phyloP scores from a whole-genome alignment of 2,329 filamentous ascomycete genomes.

The Scytalidium sp. region DNA sequence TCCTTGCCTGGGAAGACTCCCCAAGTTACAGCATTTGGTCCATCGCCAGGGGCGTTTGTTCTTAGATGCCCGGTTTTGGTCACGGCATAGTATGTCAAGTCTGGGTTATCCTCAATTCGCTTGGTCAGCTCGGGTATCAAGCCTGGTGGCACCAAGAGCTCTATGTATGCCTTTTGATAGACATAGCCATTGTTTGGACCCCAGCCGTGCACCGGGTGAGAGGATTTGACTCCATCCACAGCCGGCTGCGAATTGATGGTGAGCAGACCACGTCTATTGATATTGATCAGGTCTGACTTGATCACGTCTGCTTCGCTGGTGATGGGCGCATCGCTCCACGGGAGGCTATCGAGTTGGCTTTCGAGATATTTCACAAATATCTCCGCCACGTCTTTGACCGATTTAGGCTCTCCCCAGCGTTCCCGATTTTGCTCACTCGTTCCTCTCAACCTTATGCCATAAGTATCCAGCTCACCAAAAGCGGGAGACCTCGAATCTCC shows the following conservation, averaged over 20 bases:
- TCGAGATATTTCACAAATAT: slow-evolving; percentile 85
- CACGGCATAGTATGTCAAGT: slow-evolving; percentile 92
- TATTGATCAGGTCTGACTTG: slow-evolving; percentile 69
- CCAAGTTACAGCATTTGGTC: slow-evolving; percentile 98
- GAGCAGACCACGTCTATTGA: slow-evolving; percentile 84
- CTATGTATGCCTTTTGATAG: slow-evolving; percentile 97
- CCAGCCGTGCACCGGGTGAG: slow-evolving; percentile 86
- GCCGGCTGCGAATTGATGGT: slow-evolving; percentile 98
- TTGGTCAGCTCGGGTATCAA: slow-evolving; percentile 73
- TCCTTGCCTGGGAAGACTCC: slow-evolving; percentile 98
- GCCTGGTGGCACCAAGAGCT: slow-evolving; percentile 81
- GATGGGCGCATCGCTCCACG: slow-evolving; percentile 92
- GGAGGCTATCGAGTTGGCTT: slow-evolving; percentile 75
- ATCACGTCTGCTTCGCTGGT: slow-evolving; percentile 79
- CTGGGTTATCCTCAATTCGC: slow-evolving; percentile 73
- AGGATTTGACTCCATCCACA: slow-evolving; percentile 86
- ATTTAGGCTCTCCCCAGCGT: slow-evolving; percentile 85
- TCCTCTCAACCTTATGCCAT: slow-evolving; percentile 89
- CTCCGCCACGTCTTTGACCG: slow-evolving; percentile 74
- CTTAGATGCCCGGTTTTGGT: slow-evolving; percentile 77
- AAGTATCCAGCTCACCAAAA: slow-evolving; percentile 91
- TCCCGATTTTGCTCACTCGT: slow-evolving; percentile 95
- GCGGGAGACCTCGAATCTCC: slow-evolving; percentile 95
- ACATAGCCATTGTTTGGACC: slow-evolving; percentile 93
- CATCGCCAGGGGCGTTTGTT: slow-evolving; percentile 81